phyloP scores from a whole-genome alignment of 1,284 basidiomycete species.

The Flammula alnicola region DNA sequence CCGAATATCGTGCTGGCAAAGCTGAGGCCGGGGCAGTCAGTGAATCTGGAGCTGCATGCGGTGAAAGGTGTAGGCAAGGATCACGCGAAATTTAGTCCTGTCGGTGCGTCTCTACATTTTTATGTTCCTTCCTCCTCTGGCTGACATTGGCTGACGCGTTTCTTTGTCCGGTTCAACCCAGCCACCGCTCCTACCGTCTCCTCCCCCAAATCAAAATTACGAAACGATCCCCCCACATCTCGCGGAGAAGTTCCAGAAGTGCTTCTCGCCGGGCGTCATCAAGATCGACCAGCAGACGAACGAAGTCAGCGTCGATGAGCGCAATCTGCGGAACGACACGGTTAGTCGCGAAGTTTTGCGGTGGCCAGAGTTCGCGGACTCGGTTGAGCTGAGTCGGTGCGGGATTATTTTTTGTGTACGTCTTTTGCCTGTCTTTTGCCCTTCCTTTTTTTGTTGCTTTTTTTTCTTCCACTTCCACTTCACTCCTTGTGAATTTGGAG shows the following conservation, averaged over 20 bases:
- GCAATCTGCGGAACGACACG: slow-evolving; percentile 82
- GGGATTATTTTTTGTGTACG: slow-evolving; percentile 95
- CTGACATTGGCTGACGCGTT: too few relatives aligned
- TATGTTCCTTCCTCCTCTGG: too few relatives aligned
- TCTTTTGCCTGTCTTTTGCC: slow-evolving; percentile 16
- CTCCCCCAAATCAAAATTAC: slow-evolving; percentile 87
- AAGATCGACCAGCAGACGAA: slow-evolving; percentile 65
- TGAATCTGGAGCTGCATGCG: slow-evolving; percentile 90
- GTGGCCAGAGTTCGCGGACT: slow-evolving; percentile 89
- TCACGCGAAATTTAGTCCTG: slow-evolving; percentile 98
- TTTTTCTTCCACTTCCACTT: background rate
- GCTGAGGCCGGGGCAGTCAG: slow-evolving; percentile 85
- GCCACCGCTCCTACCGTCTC: slow-evolving; percentile 94
- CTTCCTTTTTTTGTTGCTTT: background rate
- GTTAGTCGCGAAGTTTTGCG: slow-evolving; percentile 93
- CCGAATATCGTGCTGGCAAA: slow-evolving; percentile 92
- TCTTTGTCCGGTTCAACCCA: slow-evolving; percentile 43
- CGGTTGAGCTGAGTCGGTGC: slow-evolving; percentile 85
- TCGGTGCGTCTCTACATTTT: slow-evolving; percentile 61
- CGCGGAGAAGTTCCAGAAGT: slow-evolving; percentile 81
- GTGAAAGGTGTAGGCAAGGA: slow-evolving; percentile 95
- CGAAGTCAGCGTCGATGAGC: slow-evolving; percentile 62
- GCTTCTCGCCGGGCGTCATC: slow-evolving; percentile 93
- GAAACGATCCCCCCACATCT: slow-evolving; percentile 66
- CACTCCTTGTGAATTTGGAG: background rate